phyloP scores from a whole-genome alignment of 306 rosid species.

The Cucumis melo region DNA sequence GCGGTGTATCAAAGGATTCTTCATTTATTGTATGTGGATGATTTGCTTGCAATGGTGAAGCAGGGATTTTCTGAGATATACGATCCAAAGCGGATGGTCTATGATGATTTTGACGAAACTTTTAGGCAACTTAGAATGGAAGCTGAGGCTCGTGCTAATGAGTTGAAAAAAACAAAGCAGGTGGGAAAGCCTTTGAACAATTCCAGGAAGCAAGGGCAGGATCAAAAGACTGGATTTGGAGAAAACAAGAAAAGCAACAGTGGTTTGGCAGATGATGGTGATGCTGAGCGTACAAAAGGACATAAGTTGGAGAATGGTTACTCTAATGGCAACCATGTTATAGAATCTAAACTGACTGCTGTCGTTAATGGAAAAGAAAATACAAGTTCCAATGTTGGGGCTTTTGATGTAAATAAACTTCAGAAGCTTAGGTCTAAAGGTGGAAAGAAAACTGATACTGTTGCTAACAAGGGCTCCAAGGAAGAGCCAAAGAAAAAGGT shows the following conservation, averaged over 20 bases:
- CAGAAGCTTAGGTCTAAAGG: conserved; percentile 67
- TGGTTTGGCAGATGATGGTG: conserved; percentile 31
- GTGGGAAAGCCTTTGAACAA: conserved; percentile 36
- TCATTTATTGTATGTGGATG: conserved; percentile 73
- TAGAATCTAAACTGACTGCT: conserved; percentile 35
- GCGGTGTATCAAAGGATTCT: conserved; percentile 85
- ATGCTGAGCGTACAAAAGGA: conserved; percentile 29
- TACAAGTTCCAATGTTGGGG: conserved; percentile 60
- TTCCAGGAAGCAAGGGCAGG: conserved; percentile 51
- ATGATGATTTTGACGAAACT: conserved; percentile 67
- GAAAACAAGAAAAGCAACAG: conserved; percentile 43
- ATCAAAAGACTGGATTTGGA: conserved; percentile 44
- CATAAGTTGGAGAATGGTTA: conserved; percentile 48
- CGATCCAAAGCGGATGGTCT: conserved; percentile 41
- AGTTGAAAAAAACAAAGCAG: conserved; percentile 56
- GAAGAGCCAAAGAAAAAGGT: conserved; percentile 55
- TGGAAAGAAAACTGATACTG: conserved; percentile 54
- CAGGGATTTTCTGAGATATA: conserved; percentile 54
- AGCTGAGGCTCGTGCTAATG: conserved; percentile 83
- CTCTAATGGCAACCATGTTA: conserved; percentile 42
- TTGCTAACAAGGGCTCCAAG: conserved; percentile 51
- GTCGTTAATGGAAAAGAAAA: conserved; percentile 49
- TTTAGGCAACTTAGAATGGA: conserved; percentile 69
- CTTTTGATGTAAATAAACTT: conserved; percentile 97
- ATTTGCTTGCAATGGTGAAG: conserved; percentile 65